phyloP scores from a whole-genome alignment of 768 basidiomycete species.

The Pleurotus eryngii region DNA sequence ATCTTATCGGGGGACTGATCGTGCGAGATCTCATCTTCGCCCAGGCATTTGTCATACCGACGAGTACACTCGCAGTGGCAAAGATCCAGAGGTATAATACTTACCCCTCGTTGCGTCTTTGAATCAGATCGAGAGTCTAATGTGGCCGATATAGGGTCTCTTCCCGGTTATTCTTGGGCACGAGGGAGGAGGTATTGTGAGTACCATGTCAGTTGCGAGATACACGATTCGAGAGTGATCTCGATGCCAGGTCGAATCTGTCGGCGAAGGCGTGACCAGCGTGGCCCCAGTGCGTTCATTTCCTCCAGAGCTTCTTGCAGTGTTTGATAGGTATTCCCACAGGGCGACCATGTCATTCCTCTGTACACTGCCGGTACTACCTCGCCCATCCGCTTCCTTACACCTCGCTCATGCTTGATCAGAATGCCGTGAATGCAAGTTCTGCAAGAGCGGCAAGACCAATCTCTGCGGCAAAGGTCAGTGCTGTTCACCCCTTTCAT shows the following conservation, averaged over 20 bases:
- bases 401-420: neutral
- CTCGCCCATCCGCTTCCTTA: neutral
- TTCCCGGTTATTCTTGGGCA: constrained; percentile 95
- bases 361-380: constrained; percentile 86
- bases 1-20: constrained; percentile 12
- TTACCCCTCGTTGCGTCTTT: neutral
- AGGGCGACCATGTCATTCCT: constrained; percentile 95
- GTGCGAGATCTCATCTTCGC: neutral
- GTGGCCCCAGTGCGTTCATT: constrained; percentile 32
- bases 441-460: constrained; percentile 97
- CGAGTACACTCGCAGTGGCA: constrained; percentile 94
- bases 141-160: constrained; percentile 51
- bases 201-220: constrained; percentile 22
- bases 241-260: constrained; percentile 79
- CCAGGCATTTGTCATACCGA: constrained; percentile 96
- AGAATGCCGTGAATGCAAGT: constrained; percentile 97
- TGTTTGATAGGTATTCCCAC: neutral
- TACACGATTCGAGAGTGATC: constrained; percentile 10
- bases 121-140: constrained; percentile 9
- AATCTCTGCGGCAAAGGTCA: constrained; percentile 94
- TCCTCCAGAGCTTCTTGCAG: neutral
- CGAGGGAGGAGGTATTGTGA: constrained; percentile 87
- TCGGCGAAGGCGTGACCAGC: constrained; percentile 90
- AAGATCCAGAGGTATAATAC: constrained; percentile 80
- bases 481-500: neutral